Percentiles rank a stretch among this genome's conserved stretches.
Evolutionary conservation across 495 filamentous ascomycete species (phyloP).

Genomic region (Amorphotheca resinae): DNA sequence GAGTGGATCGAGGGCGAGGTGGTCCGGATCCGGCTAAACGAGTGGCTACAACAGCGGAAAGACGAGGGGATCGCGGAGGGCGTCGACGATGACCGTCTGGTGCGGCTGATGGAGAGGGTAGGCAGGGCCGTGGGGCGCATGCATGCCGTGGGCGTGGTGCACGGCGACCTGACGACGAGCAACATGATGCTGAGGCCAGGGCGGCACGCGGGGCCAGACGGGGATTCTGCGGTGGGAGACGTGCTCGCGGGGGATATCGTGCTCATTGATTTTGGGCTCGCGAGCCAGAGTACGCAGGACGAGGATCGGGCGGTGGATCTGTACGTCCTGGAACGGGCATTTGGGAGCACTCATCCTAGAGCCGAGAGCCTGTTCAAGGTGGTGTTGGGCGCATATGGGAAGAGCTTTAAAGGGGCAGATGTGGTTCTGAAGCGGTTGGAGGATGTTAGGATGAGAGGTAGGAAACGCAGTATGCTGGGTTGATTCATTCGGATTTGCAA

Average conservation of each 20-base stretch:
- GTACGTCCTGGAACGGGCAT: slow-evolving; percentile 94
- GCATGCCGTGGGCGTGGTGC: slow-evolving; percentile 72
- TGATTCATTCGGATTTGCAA: slow-evolving; percentile 21
- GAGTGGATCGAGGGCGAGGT: slow-evolving; percentile 79
- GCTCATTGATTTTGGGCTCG: slow-evolving; percentile 92
- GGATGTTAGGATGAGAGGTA: slow-evolving; percentile 89
- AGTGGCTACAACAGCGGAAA: slow-evolving; percentile 35
- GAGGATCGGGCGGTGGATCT: slow-evolving; percentile 95
- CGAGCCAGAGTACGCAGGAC: slow-evolving; percentile 65
- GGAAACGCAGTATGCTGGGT: slow-evolving; percentile 95
- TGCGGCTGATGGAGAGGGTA: slow-evolving; percentile 55
- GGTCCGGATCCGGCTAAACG: slow-evolving; percentile 53
- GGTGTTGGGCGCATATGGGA: slow-evolving; percentile 40
- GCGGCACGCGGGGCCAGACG: not conserved
- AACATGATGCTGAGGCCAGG: slow-evolving; percentile 73
- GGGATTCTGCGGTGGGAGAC: slow-evolving; percentile 5
- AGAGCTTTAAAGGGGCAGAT: slow-evolving; percentile 36
- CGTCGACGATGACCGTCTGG: slow-evolving; percentile 26
- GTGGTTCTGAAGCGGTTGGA: slow-evolving; percentile 57
- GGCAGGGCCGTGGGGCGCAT: slow-evolving; percentile 64
- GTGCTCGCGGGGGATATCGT: slow-evolving; percentile 59
- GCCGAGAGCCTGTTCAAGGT: slow-evolving; percentile 64
- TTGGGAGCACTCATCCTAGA: slow-evolving; percentile 84
- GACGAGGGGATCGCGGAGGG: slow-evolving; percentile 10
- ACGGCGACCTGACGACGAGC: slow-evolving; percentile 95